Conservation (phyloP, 495 filamentous ascomycete species). For the Podospora sp. region DNA sequence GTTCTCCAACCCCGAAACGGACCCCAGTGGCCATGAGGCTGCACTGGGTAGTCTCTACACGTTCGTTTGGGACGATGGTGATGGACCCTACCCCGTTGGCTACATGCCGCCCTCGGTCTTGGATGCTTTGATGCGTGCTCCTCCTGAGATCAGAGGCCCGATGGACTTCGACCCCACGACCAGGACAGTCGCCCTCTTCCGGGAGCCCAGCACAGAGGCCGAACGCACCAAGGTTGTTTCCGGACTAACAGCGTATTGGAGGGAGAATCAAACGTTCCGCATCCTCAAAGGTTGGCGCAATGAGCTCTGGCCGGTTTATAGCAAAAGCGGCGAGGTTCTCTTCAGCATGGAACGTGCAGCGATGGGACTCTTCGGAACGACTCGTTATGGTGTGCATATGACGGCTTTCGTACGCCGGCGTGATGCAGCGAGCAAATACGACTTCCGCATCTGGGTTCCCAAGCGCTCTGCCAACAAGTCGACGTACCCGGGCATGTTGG, state of each 20-base stretch:
- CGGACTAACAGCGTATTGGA: slow-evolving; percentile 63
- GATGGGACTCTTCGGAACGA: slow-evolving; percentile 78
- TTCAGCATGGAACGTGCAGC: slow-evolving; percentile 81
- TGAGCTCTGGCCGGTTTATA: slow-evolving; percentile 85
- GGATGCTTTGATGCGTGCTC: slow-evolving; percentile 51
- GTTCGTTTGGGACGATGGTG: slow-evolving; percentile 54
- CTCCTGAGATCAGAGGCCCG: slow-evolving; percentile 50
- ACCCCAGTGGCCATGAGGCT: slow-evolving; percentile 52
- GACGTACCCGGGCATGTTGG: slow-evolving; percentile 84
- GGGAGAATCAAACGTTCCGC: slow-evolving; percentile 63
- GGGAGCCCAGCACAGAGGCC: slow-evolving; percentile 36
- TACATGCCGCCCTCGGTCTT: slow-evolving; percentile 63
- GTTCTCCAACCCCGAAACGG: slow-evolving; percentile 67
- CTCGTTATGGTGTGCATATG: slow-evolving; percentile 90
- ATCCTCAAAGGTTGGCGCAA: slow-evolving; percentile 83
- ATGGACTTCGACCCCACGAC: slow-evolving; percentile 55
- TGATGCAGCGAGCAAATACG: slow-evolving; percentile 50
- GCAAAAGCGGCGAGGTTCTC: slow-evolving; percentile 60
- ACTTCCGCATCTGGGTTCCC: slow-evolving; percentile 83
- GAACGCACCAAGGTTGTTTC: slow-evolving; percentile 64
- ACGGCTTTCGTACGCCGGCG: slow-evolving; percentile 65
- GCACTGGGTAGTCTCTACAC: slow-evolving; percentile 56
- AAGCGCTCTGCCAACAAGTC: slow-evolving; percentile 73
- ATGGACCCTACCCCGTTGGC: slow-evolving; percentile 58
- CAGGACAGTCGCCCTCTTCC: slow-evolving; percentile 32